phyloP scores from a whole-genome alignment of 495 filamentous ascomycete species.

The Talaromyces proteolyticus region DNA sequence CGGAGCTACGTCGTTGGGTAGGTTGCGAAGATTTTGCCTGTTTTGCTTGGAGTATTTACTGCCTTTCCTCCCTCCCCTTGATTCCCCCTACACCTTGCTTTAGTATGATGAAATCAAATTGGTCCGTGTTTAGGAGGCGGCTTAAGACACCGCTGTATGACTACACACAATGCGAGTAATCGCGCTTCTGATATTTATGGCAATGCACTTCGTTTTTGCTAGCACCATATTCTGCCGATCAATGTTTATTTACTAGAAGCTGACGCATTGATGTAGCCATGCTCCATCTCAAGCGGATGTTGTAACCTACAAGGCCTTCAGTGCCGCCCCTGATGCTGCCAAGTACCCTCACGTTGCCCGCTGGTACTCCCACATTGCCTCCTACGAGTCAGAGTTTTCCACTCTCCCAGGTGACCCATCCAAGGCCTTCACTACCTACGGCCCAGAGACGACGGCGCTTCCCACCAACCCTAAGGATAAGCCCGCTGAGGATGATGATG shows the following conservation, averaged over 20 bases:
- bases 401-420: conserved; percentile 87
- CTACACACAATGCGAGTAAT: conserved; percentile 71
- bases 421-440: conserved; percentile 82
- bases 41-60: conserved; percentile 8
- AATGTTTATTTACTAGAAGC: not conserved
- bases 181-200: conserved; percentile 70
- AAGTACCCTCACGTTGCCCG: conserved; percentile 93
- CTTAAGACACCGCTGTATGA: conserved; percentile 93
- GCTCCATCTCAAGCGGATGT: conserved; percentile 92
- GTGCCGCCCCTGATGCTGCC: conserved; percentile 61
- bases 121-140: conserved; percentile 99
- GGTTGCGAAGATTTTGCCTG: conserved; percentile 20
- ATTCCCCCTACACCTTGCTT: conserved; percentile 8
- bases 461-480: conserved; percentile 84
- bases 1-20: conserved; percentile 95
- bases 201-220: not conserved
- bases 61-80: conserved; percentile 11
- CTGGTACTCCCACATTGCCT: conserved; percentile 98
- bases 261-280: conserved; percentile 48
- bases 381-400: conserved; percentile 85
- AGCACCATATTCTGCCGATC: not conserved
- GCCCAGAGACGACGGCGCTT: conserved; percentile 71
- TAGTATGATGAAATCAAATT: conserved; percentile 83
- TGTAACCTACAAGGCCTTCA: conserved; percentile 85
- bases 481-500: conserved; percentile 70